Percentiles rank a stretch among this genome's conserved stretches.
Conservation (phyloP, 2,329 filamentous ascomycete genomes). For the Verticillium klebahnii region DNA sequence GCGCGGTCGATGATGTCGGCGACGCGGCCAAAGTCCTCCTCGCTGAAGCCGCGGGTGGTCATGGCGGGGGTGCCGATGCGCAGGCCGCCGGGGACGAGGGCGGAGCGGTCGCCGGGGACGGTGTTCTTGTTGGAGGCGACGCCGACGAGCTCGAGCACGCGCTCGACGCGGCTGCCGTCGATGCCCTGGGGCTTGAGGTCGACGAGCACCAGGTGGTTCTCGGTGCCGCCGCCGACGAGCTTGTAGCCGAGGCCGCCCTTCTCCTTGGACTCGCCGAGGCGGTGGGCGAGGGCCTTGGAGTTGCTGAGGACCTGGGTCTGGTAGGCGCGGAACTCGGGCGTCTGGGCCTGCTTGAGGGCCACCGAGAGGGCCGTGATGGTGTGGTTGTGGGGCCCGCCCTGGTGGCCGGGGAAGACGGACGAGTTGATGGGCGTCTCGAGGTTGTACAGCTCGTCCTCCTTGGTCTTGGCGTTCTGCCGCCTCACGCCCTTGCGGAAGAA, state of each 20-base stretch:
- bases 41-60: constrained; percentile 90
- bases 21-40: constrained; percentile 82
- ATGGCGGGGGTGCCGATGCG: constrained; percentile 95
- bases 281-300: constrained; percentile 76
- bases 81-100: constrained; percentile 86
- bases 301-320: constrained; percentile 88
- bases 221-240: constrained; percentile 89
- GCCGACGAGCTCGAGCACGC: constrained; percentile 84
- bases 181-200: constrained; percentile 86
- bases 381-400: constrained; percentile 98
- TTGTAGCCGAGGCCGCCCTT: constrained; percentile 79
- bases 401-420: constrained; percentile 96
- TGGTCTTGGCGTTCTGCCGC: constrained; percentile 76
- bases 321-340: constrained; percentile 86
- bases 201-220: constrained; percentile 92
- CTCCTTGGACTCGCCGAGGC: constrained; percentile 62
- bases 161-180: constrained; percentile 85
- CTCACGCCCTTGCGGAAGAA: constrained; percentile 95
- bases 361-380: constrained; percentile 95
- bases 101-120: constrained; percentile 90
- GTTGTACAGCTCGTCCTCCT: constrained; percentile 81
- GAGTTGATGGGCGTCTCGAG: constrained; percentile 91
- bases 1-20: constrained; percentile 82
- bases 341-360: constrained; percentile 88
- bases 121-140: constrained; percentile 99